Evolutionary conservation across 164 flowering plant genomes (phyloP), one percentile per base, ranked within the genome.

Genomic region (Euptelea pleiosperma): DNA sequence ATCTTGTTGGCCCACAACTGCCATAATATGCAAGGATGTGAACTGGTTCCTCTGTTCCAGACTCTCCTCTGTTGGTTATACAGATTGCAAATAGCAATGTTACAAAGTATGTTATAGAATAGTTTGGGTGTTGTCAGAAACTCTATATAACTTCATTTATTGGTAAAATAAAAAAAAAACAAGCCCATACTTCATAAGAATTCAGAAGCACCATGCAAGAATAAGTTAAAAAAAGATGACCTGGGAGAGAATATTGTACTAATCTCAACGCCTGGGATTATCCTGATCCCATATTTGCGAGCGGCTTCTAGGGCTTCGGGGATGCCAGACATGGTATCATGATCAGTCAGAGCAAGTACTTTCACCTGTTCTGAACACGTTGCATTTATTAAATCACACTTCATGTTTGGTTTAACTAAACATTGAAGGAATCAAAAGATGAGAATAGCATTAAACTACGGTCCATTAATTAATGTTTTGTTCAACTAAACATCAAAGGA

Each of bases 11-110:
- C 22, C 97, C 98, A 56, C 86, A 82, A 61, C 87, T 79, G 68
- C 98, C 82, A 73, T 86, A 93, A 52, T 90, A 93, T 42, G 97
- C 98, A 57, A 92, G 93, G 66, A 92, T 75, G 67, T 91, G 98
- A 44, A 89, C 97, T 26, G 94, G 91, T 73, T 92, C 98, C 67
- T 82, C 88, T 12, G 62, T 35, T 37, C 74, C 84, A 56, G 83
- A 57, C 43, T 75, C 83, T 40, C 70, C 85, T 52, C 86, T 81
- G 77, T 44, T 34, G 36, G 12, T 14, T 24, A 61, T 34, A 22
- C 33, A 59, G 48, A 50, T 42, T 35, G 12, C 26, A 42, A 34
- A 33, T 14, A 47, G 36, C 3, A 16, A 36, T 29, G n/a, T 36
- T 26, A 52, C 10, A 44, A 39, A 5, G 43, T 25, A 6, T 21